Evolutionary conservation across 352 stramenopile genomes (phyloP).

Genomic region (Globisporangium canariense): DNA sequence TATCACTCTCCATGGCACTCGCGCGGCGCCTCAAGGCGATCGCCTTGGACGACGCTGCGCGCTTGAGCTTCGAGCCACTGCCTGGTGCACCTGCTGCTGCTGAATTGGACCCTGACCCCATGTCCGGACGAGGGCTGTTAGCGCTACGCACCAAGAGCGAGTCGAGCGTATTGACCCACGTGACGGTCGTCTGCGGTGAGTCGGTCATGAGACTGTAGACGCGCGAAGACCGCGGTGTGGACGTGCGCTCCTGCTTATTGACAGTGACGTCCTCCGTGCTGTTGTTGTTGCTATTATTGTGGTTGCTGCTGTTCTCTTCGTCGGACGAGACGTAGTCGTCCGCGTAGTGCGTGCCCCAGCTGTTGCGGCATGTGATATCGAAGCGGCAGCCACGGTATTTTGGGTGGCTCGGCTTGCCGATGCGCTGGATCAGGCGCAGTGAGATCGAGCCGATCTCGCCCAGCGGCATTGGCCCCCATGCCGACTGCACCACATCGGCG

Average conservation of each 20-base stretch:
- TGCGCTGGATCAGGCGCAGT: conserved; percentile 76
- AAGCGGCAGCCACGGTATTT: conserved; percentile 85
- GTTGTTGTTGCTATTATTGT: conserved; percentile 17
- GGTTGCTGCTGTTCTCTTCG: conserved; percentile 49
- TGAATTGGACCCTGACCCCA: conserved; percentile 14
- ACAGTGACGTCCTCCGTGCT: conserved; percentile 15
- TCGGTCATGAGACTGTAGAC: conserved; percentile 79
- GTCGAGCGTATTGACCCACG: conserved; percentile 74
- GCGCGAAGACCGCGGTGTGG: conserved; percentile 58
- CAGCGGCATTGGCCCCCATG: conserved; percentile 71
- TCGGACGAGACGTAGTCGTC: conserved; percentile 80
- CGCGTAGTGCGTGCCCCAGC: conserved; percentile 70
- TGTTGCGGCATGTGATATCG: conserved; percentile 82
- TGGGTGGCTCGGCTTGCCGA: conserved; percentile 69
- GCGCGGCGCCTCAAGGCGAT: conserved; percentile 31
- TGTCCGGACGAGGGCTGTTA: conserved; percentile 68
- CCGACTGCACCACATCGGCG: conserved; percentile 70
- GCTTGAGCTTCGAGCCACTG: conserved; percentile 20
- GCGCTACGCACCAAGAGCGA: conserved; percentile 67
- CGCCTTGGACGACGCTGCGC: conserved; percentile 21
- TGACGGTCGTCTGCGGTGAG: conserved; percentile 64
- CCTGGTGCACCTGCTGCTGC: conserved; percentile 10
- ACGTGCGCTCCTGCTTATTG: conserved; percentile 27
- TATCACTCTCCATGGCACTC: conserved; percentile 48
- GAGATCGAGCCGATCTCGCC: conserved; percentile 79